A percentile compares a stretch with the other conserved stretches of the same genome.
Conservation (phyloP, 768 basidiomycete genomes). For the Mycena galericulata region DNA sequence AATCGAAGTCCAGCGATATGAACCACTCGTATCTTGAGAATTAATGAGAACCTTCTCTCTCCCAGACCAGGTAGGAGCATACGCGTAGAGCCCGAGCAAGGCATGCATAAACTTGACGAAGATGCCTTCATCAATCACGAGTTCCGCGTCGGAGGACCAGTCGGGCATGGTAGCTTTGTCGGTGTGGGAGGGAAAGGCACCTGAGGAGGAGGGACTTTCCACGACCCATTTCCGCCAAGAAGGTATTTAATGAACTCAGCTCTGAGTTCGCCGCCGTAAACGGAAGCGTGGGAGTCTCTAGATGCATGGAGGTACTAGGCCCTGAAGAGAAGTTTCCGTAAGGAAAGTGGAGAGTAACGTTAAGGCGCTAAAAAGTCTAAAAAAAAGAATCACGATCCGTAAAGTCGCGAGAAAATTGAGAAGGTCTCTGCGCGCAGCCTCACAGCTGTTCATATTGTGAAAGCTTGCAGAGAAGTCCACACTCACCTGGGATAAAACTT, state of each 20-base stretch:
- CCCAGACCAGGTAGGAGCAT: no score
- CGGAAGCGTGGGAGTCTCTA: neutral
- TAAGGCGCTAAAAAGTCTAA: constrained; percentile 21
- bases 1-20: constrained; percentile 61
- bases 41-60: no score
- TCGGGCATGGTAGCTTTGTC: constrained; percentile 56
- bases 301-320: constrained; percentile 22
- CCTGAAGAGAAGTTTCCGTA: constrained; percentile 15
- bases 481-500: no score
- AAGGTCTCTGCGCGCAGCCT: neutral
- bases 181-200: neutral
- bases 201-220: constrained; percentile 18
- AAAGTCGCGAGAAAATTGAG: neutral
- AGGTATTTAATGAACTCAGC: constrained; percentile 13
- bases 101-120: constrained; percentile 68
- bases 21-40: constrained; percentile 58
- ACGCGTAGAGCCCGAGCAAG: constrained; percentile 50
- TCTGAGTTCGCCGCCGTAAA: constrained; percentile 6
- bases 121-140: constrained; percentile 57
- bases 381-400: neutral
- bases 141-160: constrained; percentile 64
- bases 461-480: neutral
- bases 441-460: no score
- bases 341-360: constrained; percentile 26
- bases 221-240: neutral